Conservation (phyloP, 1,139 yeast genomes). For the Lodderomyces metapsilosis region DNA sequence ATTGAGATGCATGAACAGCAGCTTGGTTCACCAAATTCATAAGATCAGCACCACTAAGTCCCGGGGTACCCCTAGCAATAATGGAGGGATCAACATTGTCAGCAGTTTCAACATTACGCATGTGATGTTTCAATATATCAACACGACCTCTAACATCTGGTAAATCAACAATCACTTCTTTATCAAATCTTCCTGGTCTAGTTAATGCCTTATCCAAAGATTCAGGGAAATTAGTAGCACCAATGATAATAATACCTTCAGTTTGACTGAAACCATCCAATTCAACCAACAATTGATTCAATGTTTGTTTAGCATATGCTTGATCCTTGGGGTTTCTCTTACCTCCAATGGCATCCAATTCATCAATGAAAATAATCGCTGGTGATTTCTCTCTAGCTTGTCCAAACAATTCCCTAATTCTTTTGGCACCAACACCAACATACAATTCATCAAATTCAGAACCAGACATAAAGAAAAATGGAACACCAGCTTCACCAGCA, state of each 20-base stretch:
- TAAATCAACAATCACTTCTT: slow-evolving; percentile 88
- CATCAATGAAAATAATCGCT: slow-evolving; percentile 90
- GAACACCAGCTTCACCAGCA: slow-evolving; percentile 99
- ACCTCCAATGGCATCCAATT: slow-evolving; percentile 95
- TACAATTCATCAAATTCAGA: slow-evolving; percentile 97
- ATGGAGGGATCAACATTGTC: slow-evolving; percentile 83
- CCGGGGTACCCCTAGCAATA: slow-evolving; percentile 96
- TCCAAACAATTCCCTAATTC: slow-evolving; percentile 88
- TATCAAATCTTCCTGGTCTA: slow-evolving; percentile 98
- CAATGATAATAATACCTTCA: slow-evolving; percentile 90
- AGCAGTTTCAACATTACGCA: slow-evolving; percentile 85
- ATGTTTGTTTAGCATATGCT: slow-evolving; percentile 95
- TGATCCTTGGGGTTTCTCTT: slow-evolving; percentile 96
- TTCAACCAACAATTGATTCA: slow-evolving; percentile 92
- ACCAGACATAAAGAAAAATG: slow-evolving; percentile 97
- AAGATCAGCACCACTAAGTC: slow-evolving; percentile 94
- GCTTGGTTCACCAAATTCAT: slow-evolving; percentile 97
- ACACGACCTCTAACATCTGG: slow-evolving; percentile 98
- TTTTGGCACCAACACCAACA: slow-evolving; percentile 98
- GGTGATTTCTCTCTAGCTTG: slow-evolving; percentile 97
- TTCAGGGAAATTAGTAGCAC: slow-evolving; percentile 98
- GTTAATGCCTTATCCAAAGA: slow-evolving; percentile 94
- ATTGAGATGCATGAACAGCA: slow-evolving; percentile 93
- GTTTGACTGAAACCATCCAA: slow-evolving; percentile 95
- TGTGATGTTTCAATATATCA: slow-evolving; percentile 87